phyloP scores from a whole-genome alignment of 1,139 yeast species.

The Sugiyamaella paludigena region DNA sequence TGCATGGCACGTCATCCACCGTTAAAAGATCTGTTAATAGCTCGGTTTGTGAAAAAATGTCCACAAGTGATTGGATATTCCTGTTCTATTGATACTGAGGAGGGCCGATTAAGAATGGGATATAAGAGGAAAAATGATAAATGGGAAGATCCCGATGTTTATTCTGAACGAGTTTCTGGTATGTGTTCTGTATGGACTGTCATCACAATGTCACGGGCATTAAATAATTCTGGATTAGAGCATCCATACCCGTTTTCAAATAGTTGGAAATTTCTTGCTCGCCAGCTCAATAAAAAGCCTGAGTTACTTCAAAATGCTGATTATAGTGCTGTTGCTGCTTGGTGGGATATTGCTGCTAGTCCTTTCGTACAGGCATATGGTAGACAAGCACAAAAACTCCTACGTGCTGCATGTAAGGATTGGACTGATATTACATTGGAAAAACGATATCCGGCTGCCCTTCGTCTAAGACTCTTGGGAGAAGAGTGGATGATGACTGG shows the following conservation, averaged over 20 bases:
- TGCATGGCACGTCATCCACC: constrained; percentile 61
- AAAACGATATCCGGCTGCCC: constrained; percentile 67
- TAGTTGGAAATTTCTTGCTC: constrained; percentile 70
- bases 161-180: constrained; percentile 84
- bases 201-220: constrained; percentile 45
- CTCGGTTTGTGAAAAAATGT: constrained; percentile 87
- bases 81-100: constrained; percentile 72
- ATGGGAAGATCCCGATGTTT: constrained; percentile 77
- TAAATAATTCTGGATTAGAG: constrained; percentile 22
- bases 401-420: constrained; percentile 45
- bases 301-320: constrained; percentile 62
- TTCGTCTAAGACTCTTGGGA: constrained; percentile 67
- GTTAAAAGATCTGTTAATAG: constrained; percentile 62
- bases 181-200: constrained; percentile 79
- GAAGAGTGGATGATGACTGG: constrained; percentile 66
- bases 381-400: constrained; percentile 63
- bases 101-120: constrained; percentile 83
- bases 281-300: constrained; percentile 59
- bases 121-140: constrained; percentile 62
- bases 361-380: constrained; percentile 60
- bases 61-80: constrained; percentile 83
- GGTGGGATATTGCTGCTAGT: constrained; percentile 88
- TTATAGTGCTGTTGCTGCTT: constrained; percentile 66
- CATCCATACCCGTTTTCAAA: constrained; percentile 55
- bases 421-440: constrained; percentile 55